Evolutionary conservation across 2,329 filamentous ascomycete genomes (phyloP).

Genomic region (Botrytis cinerea): DNA sequence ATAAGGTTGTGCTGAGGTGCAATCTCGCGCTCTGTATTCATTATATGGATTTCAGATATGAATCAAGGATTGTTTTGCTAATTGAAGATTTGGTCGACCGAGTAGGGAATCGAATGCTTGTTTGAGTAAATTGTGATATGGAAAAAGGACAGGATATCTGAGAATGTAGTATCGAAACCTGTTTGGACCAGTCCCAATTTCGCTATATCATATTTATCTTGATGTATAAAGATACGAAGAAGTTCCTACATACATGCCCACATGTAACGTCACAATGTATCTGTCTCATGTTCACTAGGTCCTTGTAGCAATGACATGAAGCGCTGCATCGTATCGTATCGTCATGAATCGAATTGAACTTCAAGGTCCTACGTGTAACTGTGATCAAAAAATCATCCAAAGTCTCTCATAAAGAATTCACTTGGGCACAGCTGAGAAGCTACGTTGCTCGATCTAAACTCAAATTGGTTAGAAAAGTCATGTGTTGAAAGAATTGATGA

Average conservation of each 20-base stretch:
- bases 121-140: background rate
- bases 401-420: background rate
- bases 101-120: background rate
- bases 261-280: background rate
- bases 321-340: background rate
- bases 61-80: background rate
- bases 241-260: background rate
- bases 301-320: background rate
- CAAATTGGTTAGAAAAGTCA: background rate
- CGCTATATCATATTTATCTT: background rate
- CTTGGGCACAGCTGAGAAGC: background rate
- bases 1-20: background rate
- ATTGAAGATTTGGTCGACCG: background rate
- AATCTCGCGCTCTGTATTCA: background rate
- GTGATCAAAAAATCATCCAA: background rate
- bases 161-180: background rate
- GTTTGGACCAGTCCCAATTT: background rate
- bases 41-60: background rate
- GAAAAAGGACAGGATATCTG: background rate
- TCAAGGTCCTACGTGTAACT: too few species aligned
- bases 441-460: background rate
- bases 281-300: background rate
- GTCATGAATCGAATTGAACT: background rate
- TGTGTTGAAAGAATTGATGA: constrained; percentile 11
- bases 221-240: background rate